These are phyloP conservation scores for Acorus calamus DNA, from an alignment of 106 monocot genomes.

Conservation along the genomic window DNA sequence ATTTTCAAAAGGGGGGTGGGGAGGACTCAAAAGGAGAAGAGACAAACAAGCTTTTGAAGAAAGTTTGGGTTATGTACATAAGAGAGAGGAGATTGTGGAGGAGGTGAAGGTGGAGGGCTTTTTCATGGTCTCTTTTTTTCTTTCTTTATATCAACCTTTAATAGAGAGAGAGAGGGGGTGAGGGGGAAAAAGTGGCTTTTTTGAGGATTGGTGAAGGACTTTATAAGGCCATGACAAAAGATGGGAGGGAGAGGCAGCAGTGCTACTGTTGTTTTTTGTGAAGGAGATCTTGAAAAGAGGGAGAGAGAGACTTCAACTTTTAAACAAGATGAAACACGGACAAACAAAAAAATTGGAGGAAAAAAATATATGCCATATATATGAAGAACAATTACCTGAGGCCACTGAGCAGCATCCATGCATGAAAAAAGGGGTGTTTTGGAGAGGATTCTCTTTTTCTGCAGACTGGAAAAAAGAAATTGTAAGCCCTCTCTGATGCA, in stretches of 20 bases:
- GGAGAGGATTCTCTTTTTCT: neutral
- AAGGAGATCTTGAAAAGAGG: too few species aligned
- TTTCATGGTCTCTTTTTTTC: conserved; percentile 4
- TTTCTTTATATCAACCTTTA: neutral
- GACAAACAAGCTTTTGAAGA: too few species aligned
- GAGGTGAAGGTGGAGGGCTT: neutral
- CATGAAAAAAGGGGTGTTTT: neutral
- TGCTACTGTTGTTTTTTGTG: too few species aligned
- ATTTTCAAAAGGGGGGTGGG: neutral
- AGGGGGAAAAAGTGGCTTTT: conserved; percentile 9
- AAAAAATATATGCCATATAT: neutral
- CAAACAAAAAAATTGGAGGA: too few species aligned
- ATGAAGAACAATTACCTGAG: conserved; percentile 17
- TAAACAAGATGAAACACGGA: too few species aligned
- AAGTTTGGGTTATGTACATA: too few species aligned
- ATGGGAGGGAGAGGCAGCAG: too few species aligned
- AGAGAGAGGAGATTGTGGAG: too few species aligned
- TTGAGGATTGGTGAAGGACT: neutral
- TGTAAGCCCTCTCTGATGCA: too few species aligned
- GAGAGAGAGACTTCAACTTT: too few species aligned
- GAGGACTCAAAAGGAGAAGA: too few species aligned
- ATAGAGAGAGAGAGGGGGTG: conserved; percentile 7
- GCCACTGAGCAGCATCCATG: conserved; percentile 40
- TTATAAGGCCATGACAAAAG: neutral
- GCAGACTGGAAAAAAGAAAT: too few species aligned